phyloP scores from a whole-genome alignment of 768 basidiomycete species.

The Leccinum olivaceopallidum region DNA sequence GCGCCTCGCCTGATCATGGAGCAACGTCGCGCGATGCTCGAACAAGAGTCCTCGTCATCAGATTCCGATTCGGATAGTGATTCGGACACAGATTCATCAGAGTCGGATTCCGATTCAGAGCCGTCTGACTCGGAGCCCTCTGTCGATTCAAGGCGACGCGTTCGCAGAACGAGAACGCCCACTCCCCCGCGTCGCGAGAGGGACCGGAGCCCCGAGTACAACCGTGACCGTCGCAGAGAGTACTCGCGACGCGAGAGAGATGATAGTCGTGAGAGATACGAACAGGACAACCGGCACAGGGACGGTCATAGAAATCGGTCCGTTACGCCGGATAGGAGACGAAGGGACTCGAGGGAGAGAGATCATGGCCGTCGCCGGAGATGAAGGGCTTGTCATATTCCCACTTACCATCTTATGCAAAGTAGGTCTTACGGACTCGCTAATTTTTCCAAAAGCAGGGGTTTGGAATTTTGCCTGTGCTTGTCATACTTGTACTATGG shows the following conservation, averaged over 20 bases:
- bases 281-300: constrained; percentile 24
- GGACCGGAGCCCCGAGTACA: constrained; percentile 25
- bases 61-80: constrained; percentile 36
- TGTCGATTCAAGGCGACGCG: constrained; percentile 29
- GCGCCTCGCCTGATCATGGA: constrained; percentile 93
- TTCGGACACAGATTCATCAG: constrained; percentile 38
- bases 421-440: neutral
- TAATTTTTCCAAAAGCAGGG: neutral
- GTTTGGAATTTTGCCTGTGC: neutral
- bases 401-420: neutral
- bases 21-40: constrained; percentile 85
- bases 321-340: constrained; percentile 26
- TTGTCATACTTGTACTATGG: neutral
- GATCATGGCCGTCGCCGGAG: constrained; percentile 22
- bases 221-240: constrained; percentile 26
- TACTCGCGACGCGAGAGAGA: constrained; percentile 24
- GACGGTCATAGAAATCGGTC: constrained; percentile 24
- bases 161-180: constrained; percentile 33
- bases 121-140: constrained; percentile 41
- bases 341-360: constrained; percentile 26
- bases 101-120: constrained; percentile 40
- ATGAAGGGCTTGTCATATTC: constrained; percentile 9
- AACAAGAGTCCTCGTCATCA: constrained; percentile 56
- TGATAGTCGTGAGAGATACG: constrained; percentile 25
- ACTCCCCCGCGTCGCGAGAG: constrained; percentile 34